Conservation (phyloP, 2,329 filamentous ascomycete genomes). For the Fusarium austroafricanum region DNA sequence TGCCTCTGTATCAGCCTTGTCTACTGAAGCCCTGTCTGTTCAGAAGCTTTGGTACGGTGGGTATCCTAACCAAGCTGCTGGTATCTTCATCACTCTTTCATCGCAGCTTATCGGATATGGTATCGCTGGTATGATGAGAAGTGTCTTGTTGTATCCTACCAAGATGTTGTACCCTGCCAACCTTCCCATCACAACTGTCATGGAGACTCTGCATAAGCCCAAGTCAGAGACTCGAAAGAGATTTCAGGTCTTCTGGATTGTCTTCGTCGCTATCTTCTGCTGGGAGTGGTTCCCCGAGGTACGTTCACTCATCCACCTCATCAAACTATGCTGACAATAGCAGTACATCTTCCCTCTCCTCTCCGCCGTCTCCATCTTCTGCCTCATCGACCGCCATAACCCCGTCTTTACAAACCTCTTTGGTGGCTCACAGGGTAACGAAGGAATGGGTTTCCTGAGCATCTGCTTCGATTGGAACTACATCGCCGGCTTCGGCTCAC, state of each 20-base stretch:
- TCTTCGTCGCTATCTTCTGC: slow-evolving; percentile 54
- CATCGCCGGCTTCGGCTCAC: slow-evolving; percentile 44
- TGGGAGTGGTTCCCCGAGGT: slow-evolving; percentile 54
- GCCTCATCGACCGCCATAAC: slow-evolving; percentile 19
- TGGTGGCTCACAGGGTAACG: slow-evolving; percentile 31
- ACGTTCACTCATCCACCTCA: neutral
- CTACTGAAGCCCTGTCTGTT: slow-evolving; percentile 56
- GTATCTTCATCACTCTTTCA: slow-evolving; percentile 59
- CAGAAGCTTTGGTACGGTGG: slow-evolving; percentile 60
- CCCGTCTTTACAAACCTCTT: slow-evolving; percentile 34
- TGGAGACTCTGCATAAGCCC: slow-evolving; percentile 47
- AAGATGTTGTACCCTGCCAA: slow-evolving; percentile 54
- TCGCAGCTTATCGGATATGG: slow-evolving; percentile 63
- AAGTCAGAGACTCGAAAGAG: slow-evolving; percentile 52
- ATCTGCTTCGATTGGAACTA: slow-evolving; percentile 34
- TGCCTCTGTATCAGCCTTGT: slow-evolving; percentile 49
- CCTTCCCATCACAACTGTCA: slow-evolving; percentile 46
- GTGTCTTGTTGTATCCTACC: slow-evolving; percentile 59
- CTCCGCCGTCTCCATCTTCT: slow-evolving; percentile 46
- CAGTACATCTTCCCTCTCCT: slow-evolving; percentile 58
- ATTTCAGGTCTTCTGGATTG: slow-evolving; percentile 55
- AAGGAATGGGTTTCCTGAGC: slow-evolving; percentile 27
- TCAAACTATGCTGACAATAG: neutral
- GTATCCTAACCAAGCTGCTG: slow-evolving; percentile 52
- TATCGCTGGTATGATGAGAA: slow-evolving; percentile 59